Conservation (phyloP, 306 rosid genomes). For the Citrullus mucosospermus region DNA sequence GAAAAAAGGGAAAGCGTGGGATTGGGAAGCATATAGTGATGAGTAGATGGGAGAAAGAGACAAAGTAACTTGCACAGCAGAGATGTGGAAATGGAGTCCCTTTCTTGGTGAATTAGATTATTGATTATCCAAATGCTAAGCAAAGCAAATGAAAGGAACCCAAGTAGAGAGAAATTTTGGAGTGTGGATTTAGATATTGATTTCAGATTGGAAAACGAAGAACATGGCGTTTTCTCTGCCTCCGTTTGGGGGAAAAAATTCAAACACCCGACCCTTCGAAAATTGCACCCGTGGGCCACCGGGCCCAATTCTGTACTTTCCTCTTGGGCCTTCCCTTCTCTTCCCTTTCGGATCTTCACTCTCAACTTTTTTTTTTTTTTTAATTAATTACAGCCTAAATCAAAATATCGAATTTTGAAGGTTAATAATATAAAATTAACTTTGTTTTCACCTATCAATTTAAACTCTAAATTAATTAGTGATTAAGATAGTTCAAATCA, state of each 20-base stretch:
- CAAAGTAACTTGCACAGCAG: constrained; percentile 20
- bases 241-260: background rate
- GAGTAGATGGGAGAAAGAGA: constrained; percentile 13
- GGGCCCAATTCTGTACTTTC: background rate
- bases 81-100: constrained; percentile 7
- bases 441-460: too few species aligned
- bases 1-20: background rate
- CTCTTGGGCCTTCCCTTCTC: background rate
- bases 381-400: too few species aligned
- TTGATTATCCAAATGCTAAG: constrained; percentile 3
- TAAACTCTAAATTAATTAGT: too few species aligned
- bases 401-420: too few species aligned
- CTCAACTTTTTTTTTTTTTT: too few species aligned
- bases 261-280: background rate
- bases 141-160: background rate
- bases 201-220: background rate
- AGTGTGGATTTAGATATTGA: background rate
- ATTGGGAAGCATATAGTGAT: background rate
- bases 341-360: background rate
- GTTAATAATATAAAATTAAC: too few species aligned
- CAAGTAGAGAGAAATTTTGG: background rate
- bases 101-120: background rate
- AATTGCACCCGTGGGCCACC: background rate
- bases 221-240: constrained; percentile 11
- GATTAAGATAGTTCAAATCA: too few species aligned